Percentiles rank a stretch among this genome's conserved stretches.
phyloP scores from a whole-genome alignment of 495 filamentous ascomycete species.

The Penicillium atrosanguineum region DNA sequence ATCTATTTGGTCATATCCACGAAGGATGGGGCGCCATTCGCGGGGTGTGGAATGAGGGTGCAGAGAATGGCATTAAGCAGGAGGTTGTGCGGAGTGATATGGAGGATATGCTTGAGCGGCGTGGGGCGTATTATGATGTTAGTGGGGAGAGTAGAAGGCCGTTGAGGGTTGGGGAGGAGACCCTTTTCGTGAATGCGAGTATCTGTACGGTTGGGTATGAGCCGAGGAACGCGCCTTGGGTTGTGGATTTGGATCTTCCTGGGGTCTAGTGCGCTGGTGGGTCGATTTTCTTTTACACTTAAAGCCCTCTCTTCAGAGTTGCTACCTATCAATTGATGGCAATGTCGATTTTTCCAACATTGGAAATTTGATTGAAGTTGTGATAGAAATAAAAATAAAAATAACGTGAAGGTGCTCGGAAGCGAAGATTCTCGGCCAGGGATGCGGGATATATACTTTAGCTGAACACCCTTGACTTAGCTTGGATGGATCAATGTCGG shows the following conservation, averaged over 20 bases:
- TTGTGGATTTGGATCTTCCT: constrained; percentile 61
- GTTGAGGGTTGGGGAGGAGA: constrained; percentile 52
- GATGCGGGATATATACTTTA: too few relatives aligned
- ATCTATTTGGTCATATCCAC: constrained; percentile 64
- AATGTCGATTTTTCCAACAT: too few relatives aligned
- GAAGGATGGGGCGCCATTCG: constrained; percentile 69
- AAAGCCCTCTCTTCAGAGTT: too few relatives aligned
- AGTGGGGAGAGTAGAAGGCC: constrained; percentile 25
- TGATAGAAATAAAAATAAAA: too few relatives aligned
- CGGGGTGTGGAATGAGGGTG: constrained; percentile 49
- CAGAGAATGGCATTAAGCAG: constrained; percentile 14
- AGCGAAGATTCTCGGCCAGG: too few relatives aligned
- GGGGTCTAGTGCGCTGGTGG: neutral
- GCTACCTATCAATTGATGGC: too few relatives aligned
- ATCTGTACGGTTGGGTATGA: constrained; percentile 52
- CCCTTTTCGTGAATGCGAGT: constrained; percentile 72
- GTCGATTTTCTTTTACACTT: too few relatives aligned
- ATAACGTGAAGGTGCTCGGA: too few relatives aligned
- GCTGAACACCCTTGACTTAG: too few relatives aligned
- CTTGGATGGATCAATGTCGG: too few relatives aligned
- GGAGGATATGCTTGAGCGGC: constrained; percentile 39
- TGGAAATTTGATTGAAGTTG: too few relatives aligned
- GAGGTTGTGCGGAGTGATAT: constrained; percentile 31
- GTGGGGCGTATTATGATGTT: constrained; percentile 46
- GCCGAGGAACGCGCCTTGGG: constrained; percentile 56